phyloP scores from a whole-genome alignment of 768 basidiomycete genomes.

The Auricularia auricula-judae region DNA sequence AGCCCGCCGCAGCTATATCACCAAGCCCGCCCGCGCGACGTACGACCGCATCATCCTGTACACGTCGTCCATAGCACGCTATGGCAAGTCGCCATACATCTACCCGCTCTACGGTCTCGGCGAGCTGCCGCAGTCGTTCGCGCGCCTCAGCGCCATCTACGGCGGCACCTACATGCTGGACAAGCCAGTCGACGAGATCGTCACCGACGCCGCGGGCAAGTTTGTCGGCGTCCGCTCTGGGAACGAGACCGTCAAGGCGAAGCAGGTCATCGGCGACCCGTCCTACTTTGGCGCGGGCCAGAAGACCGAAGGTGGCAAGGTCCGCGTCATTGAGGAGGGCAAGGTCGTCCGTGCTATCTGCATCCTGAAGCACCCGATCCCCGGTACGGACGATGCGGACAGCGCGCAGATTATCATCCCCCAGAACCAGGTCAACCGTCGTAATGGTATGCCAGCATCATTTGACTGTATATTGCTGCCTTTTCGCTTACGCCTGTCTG shows the following conservation, averaged over 20 bases:
- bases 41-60: conserved; percentile 96
- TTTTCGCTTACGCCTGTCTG: conserved; percentile 5
- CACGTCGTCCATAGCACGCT: conserved; percentile 96
- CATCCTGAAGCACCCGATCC: conserved; percentile 95
- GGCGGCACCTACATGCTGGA: conserved; percentile 99
- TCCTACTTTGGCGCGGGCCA: conserved; percentile 86
- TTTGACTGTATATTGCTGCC: not conserved
- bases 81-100: conserved; percentile 99
- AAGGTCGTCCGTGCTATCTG: conserved; percentile 96
- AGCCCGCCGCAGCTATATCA: conserved; percentile 61
- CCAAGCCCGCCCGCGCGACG: conserved; percentile 77
- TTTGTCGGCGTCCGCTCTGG: conserved; percentile 89
- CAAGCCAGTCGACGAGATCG: conserved; percentile 84
- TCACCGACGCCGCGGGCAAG: conserved; percentile 74
- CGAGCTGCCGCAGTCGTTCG: conserved; percentile 97
- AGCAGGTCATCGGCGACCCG: conserved; percentile 95
- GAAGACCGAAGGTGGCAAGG: conserved; percentile 55
- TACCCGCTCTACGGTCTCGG: conserved; percentile 98
- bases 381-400: conserved; percentile 91
- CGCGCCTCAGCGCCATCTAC: conserved; percentile 95
- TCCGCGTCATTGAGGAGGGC: conserved; percentile 83
- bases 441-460: conserved; percentile 57
- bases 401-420: conserved; percentile 97
- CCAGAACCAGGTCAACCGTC: conserved; percentile 90
- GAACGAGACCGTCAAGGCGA: conserved; percentile 89